Conservation (phyloP, 176 grass and related monocot genomes). For the Aegilops sharonensis region DNA sequence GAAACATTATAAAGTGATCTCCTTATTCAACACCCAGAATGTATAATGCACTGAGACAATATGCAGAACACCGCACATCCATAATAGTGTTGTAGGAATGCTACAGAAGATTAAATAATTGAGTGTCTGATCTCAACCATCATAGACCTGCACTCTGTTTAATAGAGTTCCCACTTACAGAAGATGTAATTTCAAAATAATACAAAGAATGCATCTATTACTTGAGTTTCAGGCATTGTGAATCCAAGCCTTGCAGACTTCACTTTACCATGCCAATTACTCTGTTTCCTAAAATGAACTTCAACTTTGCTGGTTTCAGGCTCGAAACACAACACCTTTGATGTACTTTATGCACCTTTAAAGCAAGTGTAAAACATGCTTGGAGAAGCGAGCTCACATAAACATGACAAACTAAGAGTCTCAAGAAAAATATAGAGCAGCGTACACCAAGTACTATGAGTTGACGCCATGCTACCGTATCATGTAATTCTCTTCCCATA, state of each 20-base stretch:
- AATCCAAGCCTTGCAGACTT: not conserved
- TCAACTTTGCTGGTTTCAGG: not conserved
- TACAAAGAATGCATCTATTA: not conserved
- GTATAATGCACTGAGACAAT: slow-evolving; percentile 3
- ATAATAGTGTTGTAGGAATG: not conserved
- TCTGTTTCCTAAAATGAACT: not conserved
- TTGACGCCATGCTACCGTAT: slow-evolving; percentile 47
- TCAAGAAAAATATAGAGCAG: not conserved
- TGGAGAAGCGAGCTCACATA: too few species aligned
- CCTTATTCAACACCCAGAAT: not conserved
- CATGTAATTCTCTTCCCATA: slow-evolving; percentile 62
- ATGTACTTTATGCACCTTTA: not conserved
- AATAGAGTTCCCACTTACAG: not conserved
- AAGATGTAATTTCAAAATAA: not conserved
- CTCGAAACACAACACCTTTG: not conserved
- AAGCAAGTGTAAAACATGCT: not conserved
- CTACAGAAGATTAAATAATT: not conserved
- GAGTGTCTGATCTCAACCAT: too few species aligned
- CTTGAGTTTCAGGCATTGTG: not conserved
- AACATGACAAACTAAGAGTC: too few species aligned
- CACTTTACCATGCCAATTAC: not conserved
- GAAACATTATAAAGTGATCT: not conserved
- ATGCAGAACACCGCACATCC: not conserved
- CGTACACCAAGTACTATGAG: not conserved
- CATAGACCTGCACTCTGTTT: not conserved